Percentiles rank a stretch among this genome's conserved stretches.
Conservation (phyloP, 345 rosid genomes). For the Hibiscus trionum region DNA sequence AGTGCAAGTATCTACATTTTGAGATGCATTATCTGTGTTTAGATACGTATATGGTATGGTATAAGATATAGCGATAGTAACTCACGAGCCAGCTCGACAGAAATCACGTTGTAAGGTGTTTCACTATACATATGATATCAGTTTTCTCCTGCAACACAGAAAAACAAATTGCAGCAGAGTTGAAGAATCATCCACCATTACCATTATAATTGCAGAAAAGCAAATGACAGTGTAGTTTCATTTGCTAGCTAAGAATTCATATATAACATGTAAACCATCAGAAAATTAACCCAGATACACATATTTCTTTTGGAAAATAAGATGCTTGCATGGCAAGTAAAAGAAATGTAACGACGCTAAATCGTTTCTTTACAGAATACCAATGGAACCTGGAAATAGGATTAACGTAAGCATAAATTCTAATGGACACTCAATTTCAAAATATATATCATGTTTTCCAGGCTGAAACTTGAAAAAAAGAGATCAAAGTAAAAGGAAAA, state of each 20-base stretch:
- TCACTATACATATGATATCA: slow-evolving; percentile 6
- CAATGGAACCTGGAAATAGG: neutral
- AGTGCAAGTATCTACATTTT: neutral
- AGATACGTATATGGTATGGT: neutral
- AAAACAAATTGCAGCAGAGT: neutral
- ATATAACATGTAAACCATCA: too few species aligned
- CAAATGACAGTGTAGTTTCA: too few species aligned
- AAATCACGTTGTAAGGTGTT: neutral
- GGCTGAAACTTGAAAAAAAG: neutral
- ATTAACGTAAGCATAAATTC: neutral
- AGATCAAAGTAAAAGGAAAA: neutral
- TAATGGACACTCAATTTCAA: neutral
- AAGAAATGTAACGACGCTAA: neutral
- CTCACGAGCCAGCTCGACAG: neutral
- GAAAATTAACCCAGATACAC: too few species aligned
- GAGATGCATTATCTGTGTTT: neutral
- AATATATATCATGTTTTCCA: too few species aligned
- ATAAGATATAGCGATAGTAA: slow-evolving; percentile 3
- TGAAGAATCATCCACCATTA: neutral
- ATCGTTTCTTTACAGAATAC: neutral
- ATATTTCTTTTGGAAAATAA: neutral
- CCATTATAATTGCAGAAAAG: neutral
- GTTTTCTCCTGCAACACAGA: neutral
- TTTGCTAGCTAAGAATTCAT: too few species aligned
- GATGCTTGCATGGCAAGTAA: neutral